Percentiles rank a stretch among this genome's conserved stretches.
Conservation (phyloP, 2,329 filamentous ascomycete species). For the Curvularia spicifera region DNA sequence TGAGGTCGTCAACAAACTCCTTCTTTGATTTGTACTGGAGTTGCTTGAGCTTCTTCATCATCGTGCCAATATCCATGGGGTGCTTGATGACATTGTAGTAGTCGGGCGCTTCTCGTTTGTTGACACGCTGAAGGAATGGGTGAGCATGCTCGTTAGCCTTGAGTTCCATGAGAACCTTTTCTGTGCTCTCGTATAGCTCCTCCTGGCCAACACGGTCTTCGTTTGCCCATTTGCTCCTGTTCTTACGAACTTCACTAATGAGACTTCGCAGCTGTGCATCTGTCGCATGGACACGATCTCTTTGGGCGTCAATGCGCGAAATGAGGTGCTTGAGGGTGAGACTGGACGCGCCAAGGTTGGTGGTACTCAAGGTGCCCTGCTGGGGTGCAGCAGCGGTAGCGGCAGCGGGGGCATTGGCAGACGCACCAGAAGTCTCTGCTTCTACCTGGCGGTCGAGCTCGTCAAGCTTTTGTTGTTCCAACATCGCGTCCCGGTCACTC, state of each 20-base stretch:
- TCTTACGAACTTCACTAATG: constrained; percentile 97
- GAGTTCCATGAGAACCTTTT: constrained; percentile 95
- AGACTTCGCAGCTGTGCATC: constrained; percentile 90
- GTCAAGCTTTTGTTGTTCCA: constrained; percentile 95
- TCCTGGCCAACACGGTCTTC: constrained; percentile 98
- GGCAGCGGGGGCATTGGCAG: constrained; percentile 57
- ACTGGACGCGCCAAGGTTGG: constrained; percentile 94
- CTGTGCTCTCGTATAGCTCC: constrained; percentile 93
- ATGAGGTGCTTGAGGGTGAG: constrained; percentile 97
- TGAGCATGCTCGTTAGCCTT: constrained; percentile 98
- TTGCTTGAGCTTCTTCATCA: constrained; percentile 95
- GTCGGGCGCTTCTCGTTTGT: constrained; percentile 95
- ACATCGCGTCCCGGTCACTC: constrained; percentile 93
- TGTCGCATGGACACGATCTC: constrained; percentile 86
- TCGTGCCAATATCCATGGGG: constrained; percentile 95
- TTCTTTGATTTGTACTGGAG: constrained; percentile 70
- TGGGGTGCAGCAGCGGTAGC: constrained; percentile 63
- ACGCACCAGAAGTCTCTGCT: constrained; percentile 80
- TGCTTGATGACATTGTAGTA: constrained; percentile 94
- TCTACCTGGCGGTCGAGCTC: constrained; percentile 96
- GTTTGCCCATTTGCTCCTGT: constrained; percentile 97
- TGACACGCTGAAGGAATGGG: constrained; percentile 92
- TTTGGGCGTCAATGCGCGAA: constrained; percentile 90
- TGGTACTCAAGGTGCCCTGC: constrained; percentile 88
- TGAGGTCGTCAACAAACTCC: constrained; percentile 92